Evolutionary conservation across 306 rosid species (phyloP), one percentile per base, ranked within the genome.

Genomic region (Dryas octopetala): DNA sequence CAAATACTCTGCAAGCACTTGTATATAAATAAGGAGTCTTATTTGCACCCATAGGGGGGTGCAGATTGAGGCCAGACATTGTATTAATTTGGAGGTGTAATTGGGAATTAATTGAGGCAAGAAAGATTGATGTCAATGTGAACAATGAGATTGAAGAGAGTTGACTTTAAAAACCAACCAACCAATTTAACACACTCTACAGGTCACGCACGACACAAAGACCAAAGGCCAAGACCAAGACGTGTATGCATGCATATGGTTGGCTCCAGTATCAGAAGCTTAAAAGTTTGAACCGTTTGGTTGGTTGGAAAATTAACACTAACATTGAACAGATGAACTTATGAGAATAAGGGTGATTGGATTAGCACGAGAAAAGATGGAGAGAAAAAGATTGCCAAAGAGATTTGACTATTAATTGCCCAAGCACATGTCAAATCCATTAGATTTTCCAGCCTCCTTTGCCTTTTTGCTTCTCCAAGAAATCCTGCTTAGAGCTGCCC

Each of bases 371-470:
- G 2, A 23, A 23, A 23, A 23, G 23, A 23, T 23, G 23, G 23
- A 23, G 23, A 23, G 23, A 32, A 32, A 32, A 32, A 32, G 38
- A 32, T 32, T 32, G 38, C 38, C 38, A 19, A 9, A 13, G 57
- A 10, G 16, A 10, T 48, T 68, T 50, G 57, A 48, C 14, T 50
- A 68, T 28, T 50, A 48, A 50, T 50, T 68, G 74, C 28, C 19
- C 41, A 57, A 59, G 62, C 68, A 57, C 26, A 67, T 70, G 73
- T 68, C 64, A 69, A 77, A 54, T 77, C 75, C 75, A 69, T 32
- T 58, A 68, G 80, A 77, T 55, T 59, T 6, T 38, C 38, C 59
- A 73, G 68, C 58, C 52, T 68, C 46, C 58, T 19, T 62, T 40
- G 40, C 44, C 58, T 66, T 76, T 64, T 69, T 53, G 6, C 54